These are phyloP conservation scores for Chaetomium tenue DNA, from an alignment of 495 filamentous ascomycete genomes.

Conservation along the genomic window DNA sequence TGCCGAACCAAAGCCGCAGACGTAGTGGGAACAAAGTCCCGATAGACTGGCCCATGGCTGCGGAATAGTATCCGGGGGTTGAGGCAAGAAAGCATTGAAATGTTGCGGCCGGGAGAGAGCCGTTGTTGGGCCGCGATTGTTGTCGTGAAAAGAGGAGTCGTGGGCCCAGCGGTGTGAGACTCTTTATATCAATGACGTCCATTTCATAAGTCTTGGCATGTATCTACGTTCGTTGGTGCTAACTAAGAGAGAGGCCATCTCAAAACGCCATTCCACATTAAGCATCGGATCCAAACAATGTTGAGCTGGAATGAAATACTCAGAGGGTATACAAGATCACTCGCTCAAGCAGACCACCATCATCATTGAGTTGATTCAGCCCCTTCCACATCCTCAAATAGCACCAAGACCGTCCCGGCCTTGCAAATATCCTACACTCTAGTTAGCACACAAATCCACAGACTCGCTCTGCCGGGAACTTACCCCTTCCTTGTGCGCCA, in stretches of 20 bases:
- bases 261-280: constrained; percentile 9
- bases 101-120: too few species aligned
- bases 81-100: too few species aligned
- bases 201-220: neutral
- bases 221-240: neutral
- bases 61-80: too few species aligned
- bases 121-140: too few species aligned
- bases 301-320: neutral
- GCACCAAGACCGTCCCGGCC: constrained; percentile 54
- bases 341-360: neutral
- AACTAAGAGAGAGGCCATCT: neutral
- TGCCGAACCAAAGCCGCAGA: too few species aligned
- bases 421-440: constrained; percentile 55
- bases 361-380: neutral
- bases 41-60: too few species aligned
- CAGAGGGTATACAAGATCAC: constrained; percentile 7
- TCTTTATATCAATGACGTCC: neutral
- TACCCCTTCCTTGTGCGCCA: constrained; percentile 87
- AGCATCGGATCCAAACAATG: neutral
- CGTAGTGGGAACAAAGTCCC: too few species aligned
- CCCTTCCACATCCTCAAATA: constrained; percentile 49
- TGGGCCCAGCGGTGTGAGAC: too few species aligned
- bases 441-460: constrained; percentile 23
- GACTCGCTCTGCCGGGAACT: constrained; percentile 37
- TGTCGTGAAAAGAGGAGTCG: too few species aligned